phyloP scores from a whole-genome alignment of 305 asterid species.

The Petunia hybrid region DNA sequence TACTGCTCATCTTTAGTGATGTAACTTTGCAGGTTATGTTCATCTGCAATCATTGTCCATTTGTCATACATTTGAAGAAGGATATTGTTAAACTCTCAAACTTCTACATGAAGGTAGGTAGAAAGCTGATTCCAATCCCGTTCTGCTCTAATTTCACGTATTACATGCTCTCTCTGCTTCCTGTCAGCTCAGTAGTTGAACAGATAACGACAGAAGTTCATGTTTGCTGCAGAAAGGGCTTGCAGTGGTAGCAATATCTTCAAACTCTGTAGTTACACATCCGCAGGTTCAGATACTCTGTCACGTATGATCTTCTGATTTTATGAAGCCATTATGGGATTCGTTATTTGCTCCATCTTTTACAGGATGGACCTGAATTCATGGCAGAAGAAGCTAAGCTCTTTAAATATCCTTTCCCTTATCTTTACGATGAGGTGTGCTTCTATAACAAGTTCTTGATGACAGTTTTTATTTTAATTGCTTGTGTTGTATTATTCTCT shows the following conservation, averaged over 20 bases:
- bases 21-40: constrained; percentile 72
- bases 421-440: constrained; percentile 82
- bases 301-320: constrained; percentile 46
- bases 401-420: constrained; percentile 80
- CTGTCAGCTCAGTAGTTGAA: constrained; percentile 28
- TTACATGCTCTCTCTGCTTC: constrained; percentile 25
- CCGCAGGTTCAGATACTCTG: constrained; percentile 76
- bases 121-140: constrained; percentile 29
- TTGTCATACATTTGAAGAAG: constrained; percentile 78
- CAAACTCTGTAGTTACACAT: constrained; percentile 78
- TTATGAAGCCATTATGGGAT: constrained; percentile 44
- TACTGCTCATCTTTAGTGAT: constrained; percentile 21
- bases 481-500: not conserved
- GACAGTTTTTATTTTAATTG: not conserved
- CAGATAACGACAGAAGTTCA: constrained; percentile 23
- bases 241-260: constrained; percentile 87
- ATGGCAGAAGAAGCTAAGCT: constrained; percentile 87
- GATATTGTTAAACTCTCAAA: constrained; percentile 81
- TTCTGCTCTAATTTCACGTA: constrained; percentile 28
- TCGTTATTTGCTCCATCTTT: constrained; percentile 44
- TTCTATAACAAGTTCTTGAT: constrained; percentile 8
- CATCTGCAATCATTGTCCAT: constrained; percentile 95
- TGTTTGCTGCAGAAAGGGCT: constrained; percentile 81
- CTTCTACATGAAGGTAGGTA: constrained; percentile 78
- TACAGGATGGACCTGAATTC: constrained; percentile 91